These are phyloP conservation scores for Botrytis deweyae DNA, from an alignment of 2,329 filamentous ascomycete species.

Conservation along the genomic window DNA sequence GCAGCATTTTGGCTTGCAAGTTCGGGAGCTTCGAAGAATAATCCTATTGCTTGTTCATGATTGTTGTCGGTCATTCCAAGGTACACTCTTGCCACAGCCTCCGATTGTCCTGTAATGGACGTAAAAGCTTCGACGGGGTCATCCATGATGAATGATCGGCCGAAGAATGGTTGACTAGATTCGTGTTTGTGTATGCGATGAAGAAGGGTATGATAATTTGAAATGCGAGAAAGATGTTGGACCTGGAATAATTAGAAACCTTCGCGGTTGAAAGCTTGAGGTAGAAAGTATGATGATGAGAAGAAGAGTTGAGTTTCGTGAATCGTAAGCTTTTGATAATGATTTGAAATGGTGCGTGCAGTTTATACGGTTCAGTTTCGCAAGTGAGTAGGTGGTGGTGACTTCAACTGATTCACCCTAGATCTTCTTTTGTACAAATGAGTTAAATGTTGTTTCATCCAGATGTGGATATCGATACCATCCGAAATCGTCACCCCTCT, in stretches of 20 bases:
- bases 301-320: neutral
- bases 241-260: neutral
- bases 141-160: slow-evolving; percentile 44
- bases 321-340: neutral
- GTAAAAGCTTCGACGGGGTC: slow-evolving; percentile 73
- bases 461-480: neutral
- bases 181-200: neutral
- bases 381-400: neutral
- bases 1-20: slow-evolving; percentile 44
- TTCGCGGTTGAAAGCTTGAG: neutral
- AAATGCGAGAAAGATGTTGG: neutral
- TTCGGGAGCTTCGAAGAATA: slow-evolving; percentile 88
- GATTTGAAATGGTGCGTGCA: neutral
- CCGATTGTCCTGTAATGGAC: slow-evolving; percentile 73
- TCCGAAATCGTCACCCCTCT: slow-evolving; percentile 21
- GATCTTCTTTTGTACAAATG: neutral
- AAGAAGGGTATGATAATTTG: neutral
- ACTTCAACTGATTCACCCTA: neutral
- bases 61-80: slow-evolving; percentile 82
- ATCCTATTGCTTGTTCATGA: slow-evolving; percentile 79
- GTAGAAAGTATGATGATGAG: neutral
- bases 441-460: neutral
- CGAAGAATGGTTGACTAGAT: neutral
- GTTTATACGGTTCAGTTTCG: neutral
- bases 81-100: slow-evolving; percentile 76